phyloP scores from a whole-genome alignment of 179 eudicot species.

The Heliamphora pulchella region DNA sequence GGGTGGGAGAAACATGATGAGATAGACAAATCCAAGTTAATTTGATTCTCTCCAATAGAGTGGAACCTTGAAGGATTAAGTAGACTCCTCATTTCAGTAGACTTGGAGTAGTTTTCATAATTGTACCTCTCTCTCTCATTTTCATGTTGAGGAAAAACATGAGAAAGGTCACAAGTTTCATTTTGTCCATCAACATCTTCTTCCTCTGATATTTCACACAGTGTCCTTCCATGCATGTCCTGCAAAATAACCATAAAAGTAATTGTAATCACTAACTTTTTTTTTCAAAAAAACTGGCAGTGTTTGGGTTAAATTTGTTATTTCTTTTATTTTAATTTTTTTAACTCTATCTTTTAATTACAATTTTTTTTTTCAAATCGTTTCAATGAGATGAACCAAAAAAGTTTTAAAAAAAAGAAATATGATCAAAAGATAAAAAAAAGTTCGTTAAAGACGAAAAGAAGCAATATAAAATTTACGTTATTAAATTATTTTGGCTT shows the following conservation, averaged over 20 bases:
- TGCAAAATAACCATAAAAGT: not conserved
- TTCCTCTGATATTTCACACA: constrained; percentile 13
- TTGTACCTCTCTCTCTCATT: not conserved
- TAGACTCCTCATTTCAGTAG: not conserved
- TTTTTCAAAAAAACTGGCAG: no score
- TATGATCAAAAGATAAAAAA: no score
- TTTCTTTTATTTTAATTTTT: no score
- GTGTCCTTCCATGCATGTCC: constrained; percentile 12
- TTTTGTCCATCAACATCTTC: not conserved
- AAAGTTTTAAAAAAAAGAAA: no score
- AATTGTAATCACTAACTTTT: no score
- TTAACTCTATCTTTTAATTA: no score
- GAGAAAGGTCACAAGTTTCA: not conserved
- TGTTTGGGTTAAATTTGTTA: no score
- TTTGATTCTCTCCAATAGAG: not conserved
- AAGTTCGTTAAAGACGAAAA: no score
- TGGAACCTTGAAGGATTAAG: not conserved
- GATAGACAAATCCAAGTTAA: constrained; percentile 12
- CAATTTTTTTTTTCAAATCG: no score
- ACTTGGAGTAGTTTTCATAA: not conserved
- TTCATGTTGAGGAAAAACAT: not conserved
- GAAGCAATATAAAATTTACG: no score
- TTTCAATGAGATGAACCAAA: no score
- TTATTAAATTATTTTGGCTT: no score
- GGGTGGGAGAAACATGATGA: constrained; percentile 3